Percentiles rank a stretch among this genome's conserved stretches.
Evolutionary conservation across 345 rosid genomes (phyloP).

Genomic region (Zanthoxylum bungeanum): DNA sequence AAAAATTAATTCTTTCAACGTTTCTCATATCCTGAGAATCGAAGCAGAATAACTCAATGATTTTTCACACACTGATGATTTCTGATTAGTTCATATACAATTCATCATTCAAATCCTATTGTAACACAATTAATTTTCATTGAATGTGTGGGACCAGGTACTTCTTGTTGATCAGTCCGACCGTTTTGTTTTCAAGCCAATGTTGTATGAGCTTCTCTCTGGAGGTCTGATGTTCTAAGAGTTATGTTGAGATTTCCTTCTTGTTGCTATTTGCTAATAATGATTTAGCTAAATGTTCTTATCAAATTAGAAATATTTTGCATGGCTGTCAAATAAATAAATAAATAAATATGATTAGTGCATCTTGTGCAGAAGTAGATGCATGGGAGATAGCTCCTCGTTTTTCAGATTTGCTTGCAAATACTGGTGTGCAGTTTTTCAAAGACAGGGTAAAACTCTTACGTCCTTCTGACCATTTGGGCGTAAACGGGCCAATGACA

Average conservation of each 20-base stretch:
- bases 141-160: conserved; percentile 48
- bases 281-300: conserved; percentile 4
- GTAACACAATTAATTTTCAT: neutral
- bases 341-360: neutral
- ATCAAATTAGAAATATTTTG: neutral
- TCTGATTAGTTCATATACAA: neutral
- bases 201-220: conserved; percentile 90
- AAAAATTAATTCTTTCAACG: neutral
- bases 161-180: conserved; percentile 91
- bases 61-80: neutral
- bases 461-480: conserved; percentile 62
- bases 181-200: conserved; percentile 92
- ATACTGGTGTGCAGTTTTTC: conserved; percentile 66
- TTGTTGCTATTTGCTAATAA: conserved; percentile 6
- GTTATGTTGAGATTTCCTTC: conserved; percentile 6
- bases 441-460: conserved; percentile 78
- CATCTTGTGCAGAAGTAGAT: conserved; percentile 74
- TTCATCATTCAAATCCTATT: neutral
- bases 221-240: conserved; percentile 52
- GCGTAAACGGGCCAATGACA: conserved; percentile 40
- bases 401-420: conserved; percentile 77
- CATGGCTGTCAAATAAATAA: neutral
- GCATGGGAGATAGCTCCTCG: conserved; percentile 97
- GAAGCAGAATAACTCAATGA: neutral
- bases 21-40: neutral